A percentile compares a stretch with the other conserved stretches of the same genome.
phyloP scores from a whole-genome alignment of 371 early-diverging fungal genomes.

The Syncephalastrum contaminatum region DNA sequence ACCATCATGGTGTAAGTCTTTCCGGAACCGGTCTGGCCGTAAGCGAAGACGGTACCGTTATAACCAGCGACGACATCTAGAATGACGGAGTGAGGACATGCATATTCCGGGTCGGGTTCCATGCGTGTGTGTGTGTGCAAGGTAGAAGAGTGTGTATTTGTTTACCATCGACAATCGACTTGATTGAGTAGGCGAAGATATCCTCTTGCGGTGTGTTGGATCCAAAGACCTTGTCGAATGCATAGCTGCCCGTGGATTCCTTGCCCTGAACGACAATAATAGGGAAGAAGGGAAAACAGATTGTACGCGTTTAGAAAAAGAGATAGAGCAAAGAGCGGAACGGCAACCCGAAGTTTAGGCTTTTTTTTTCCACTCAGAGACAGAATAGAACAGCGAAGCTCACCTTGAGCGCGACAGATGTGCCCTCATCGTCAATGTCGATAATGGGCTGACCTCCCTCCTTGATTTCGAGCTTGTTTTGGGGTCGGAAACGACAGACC shows the following conservation, averaged over 20 bases:
- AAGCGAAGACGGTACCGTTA: conserved; percentile 96
- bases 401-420: conserved; percentile 39
- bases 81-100: conserved; percentile 3
- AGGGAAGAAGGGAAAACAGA: neutral
- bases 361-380: too few species aligned
- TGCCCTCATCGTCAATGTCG: conserved; percentile 75
- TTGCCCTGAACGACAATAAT: conserved; percentile 12
- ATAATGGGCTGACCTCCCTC: conserved; percentile 83
- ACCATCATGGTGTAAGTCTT: conserved; percentile 98
- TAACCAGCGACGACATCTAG: conserved; percentile 49
- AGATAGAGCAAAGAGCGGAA: too few species aligned
- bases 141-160: neutral
- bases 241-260: conserved; percentile 41
- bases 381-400: neutral
- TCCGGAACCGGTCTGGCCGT: conserved; percentile 94
- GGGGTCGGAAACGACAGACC: conserved; percentile 90
- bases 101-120: neutral
- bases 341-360: too few species aligned
- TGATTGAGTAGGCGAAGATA: conserved; percentile 83
- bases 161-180: conserved; percentile 82
- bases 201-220: conserved; percentile 73
- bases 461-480: conserved; percentile 80
- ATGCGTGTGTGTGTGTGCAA: neutral
- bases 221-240: conserved; percentile 89
- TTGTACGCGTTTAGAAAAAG: neutral